phyloP scores from a whole-genome alignment of 257 asterid genomes.

The Prunella vulgaris region DNA sequence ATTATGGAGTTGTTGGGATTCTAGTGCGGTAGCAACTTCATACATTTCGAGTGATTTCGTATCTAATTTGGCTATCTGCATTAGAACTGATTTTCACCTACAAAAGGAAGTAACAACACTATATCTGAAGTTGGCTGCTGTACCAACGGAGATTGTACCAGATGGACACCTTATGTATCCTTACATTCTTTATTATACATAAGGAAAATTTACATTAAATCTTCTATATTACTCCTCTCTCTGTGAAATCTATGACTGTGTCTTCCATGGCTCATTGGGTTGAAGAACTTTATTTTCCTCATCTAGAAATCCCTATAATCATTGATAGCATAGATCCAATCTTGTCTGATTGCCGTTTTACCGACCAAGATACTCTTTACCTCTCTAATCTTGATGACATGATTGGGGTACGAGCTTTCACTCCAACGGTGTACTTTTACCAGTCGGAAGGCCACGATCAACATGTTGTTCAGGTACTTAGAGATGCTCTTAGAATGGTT shows the following conservation, averaged over 20 bases:
- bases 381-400: slow-evolving; percentile 93
- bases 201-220: slow-evolving; percentile 7
- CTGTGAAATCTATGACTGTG: background rate
- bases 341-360: slow-evolving; percentile 30
- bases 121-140: background rate
- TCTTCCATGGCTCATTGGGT: slow-evolving; percentile 49
- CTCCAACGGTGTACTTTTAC: slow-evolving; percentile 82
- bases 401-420: slow-evolving; percentile 76
- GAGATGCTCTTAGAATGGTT: slow-evolving; percentile 55
- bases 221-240: slow-evolving; percentile 15
- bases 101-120: slow-evolving; percentile 7
- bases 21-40: background rate
- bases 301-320: slow-evolving; percentile 52
- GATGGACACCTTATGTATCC: slow-evolving; percentile 4
- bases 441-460: slow-evolving; percentile 16
- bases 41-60: background rate
- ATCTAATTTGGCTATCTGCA: slow-evolving; percentile 14
- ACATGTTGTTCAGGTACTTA: slow-evolving; percentile 32
- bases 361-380: slow-evolving; percentile 51
- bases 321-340: slow-evolving; percentile 40
- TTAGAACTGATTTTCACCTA: slow-evolving; percentile 31
- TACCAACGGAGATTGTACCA: slow-evolving; percentile 34
- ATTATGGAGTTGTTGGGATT: background rate
- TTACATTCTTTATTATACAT: slow-evolving; percentile 17
- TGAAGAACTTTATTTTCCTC: slow-evolving; percentile 71